A percentile compares a stretch with the other conserved stretches of the same genome.
Conservation (phyloP, 2,329 filamentous ascomycete species). For the Curvularia spicifera region DNA sequence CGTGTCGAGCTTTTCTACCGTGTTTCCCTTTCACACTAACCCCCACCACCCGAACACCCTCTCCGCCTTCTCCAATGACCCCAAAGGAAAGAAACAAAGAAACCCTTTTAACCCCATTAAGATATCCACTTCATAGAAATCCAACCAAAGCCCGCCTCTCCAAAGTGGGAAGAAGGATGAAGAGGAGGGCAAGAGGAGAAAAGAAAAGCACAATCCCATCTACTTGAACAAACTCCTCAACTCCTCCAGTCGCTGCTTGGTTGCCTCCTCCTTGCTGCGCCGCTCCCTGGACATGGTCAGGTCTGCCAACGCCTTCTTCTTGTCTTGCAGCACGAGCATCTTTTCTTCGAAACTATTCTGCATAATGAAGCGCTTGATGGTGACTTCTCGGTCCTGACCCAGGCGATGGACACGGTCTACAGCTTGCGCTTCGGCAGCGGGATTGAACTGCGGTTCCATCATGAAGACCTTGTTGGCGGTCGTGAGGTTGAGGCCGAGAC, state of each 20-base stretch:
- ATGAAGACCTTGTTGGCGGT: slow-evolving; percentile 87
- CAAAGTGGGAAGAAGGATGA: background rate
- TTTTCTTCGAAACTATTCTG: slow-evolving; percentile 89
- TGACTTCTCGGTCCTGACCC: slow-evolving; percentile 83
- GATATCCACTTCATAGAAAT: background rate
- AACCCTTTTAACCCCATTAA: background rate
- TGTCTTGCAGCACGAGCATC: slow-evolving; percentile 86
- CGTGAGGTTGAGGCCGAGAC: slow-evolving; percentile 89
- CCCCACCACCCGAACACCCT: too few relatives aligned
- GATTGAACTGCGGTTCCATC: slow-evolving; percentile 99
- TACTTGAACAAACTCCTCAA: slow-evolving; percentile 63
- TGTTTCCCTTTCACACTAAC: too few relatives aligned
- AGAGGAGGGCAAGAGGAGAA: background rate
- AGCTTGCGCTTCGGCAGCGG: slow-evolving; percentile 91
- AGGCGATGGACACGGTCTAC: slow-evolving; percentile 75
- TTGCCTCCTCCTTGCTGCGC: slow-evolving; percentile 65
- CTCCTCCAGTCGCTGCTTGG: slow-evolving; percentile 69
- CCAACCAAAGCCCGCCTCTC: background rate
- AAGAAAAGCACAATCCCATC: background rate
- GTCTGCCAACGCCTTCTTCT: slow-evolving; percentile 90
- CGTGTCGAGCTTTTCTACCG: too few relatives aligned
- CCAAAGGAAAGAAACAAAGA: background rate
- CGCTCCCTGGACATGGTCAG: slow-evolving; percentile 66
- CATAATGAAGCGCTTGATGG: slow-evolving; percentile 92
- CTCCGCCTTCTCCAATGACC: background rate